phyloP scores from a whole-genome alignment of 441 rosid genomes.

The Breynia disticha region DNA sequence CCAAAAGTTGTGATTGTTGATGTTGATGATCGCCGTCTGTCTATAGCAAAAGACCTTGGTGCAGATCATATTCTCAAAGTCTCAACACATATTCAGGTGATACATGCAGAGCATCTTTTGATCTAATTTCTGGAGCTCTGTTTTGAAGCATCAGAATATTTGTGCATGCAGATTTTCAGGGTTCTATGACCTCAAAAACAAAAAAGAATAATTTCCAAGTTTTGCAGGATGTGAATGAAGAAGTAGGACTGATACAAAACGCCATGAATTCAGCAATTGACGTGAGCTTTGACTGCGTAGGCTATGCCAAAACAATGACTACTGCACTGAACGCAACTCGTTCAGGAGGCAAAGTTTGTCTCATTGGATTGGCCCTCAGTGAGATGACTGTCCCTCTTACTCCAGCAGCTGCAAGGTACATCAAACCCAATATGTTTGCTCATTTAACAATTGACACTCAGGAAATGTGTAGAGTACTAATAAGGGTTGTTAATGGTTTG shows the following conservation, averaged over 20 bases:
- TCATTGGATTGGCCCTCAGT: constrained; percentile 64
- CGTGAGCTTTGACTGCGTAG: constrained; percentile 72
- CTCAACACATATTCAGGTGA: constrained; percentile 47
- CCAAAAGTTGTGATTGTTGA: constrained; percentile 62
- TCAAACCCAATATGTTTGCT: neutral
- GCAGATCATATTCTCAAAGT: constrained; percentile 56
- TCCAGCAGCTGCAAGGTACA: constrained; percentile 79
- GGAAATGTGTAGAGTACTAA: neutral
- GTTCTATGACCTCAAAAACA: no score
- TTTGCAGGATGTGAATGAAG: constrained; percentile 45
- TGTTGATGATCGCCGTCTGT: constrained; percentile 51
- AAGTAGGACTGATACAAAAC: constrained; percentile 41
- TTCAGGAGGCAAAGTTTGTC: constrained; percentile 76
- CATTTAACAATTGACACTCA: neutral
- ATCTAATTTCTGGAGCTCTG: no score
- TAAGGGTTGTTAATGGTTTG: neutral
- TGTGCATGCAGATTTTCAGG: no score
- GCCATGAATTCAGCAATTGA: constrained; percentile 44
- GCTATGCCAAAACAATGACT: constrained; percentile 68
- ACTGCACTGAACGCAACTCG: constrained; percentile 61
- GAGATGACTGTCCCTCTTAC: constrained; percentile 74
- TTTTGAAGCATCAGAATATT: no score
- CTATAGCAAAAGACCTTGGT: constrained; percentile 64
- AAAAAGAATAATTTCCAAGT: neutral
- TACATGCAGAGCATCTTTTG: neutral